Evolutionary conservation across 441 rosid species (phyloP).

Genomic region (Bruguiera hainesii): DNA sequence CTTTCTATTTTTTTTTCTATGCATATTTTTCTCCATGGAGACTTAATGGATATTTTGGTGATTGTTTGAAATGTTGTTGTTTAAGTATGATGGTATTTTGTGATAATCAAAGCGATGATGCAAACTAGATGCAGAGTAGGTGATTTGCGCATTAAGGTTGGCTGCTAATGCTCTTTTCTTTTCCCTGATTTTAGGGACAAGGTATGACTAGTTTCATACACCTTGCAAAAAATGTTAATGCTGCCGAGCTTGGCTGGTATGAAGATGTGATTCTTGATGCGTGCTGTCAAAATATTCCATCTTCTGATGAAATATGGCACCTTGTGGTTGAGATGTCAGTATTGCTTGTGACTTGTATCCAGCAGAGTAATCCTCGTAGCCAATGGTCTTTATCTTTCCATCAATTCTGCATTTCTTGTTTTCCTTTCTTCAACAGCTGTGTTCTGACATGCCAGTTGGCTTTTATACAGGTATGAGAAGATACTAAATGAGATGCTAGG

Average conservation of each 20-base stretch:
- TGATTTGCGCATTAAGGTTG: not conserved
- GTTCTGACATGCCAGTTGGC: not conserved
- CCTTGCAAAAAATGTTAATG: slow-evolving; percentile 59
- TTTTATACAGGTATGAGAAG: slow-evolving; percentile 59
- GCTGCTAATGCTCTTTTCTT: slow-evolving; percentile 1
- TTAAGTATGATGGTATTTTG: not conserved
- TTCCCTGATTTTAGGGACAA: slow-evolving; percentile 61
- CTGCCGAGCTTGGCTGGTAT: slow-evolving; percentile 51
- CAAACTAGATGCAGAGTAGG: not conserved
- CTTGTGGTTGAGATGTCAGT: slow-evolving; percentile 78
- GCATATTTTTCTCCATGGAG: not conserved
- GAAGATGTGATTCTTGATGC: slow-evolving; percentile 84
- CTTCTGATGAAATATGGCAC: slow-evolving; percentile 72
- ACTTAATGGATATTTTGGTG: too few species aligned
- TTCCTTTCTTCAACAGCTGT: too few species aligned
- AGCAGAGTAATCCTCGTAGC: slow-evolving; percentile 64
- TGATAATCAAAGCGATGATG: not conserved
- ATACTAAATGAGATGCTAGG: slow-evolving; percentile 79
- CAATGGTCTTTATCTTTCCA: slow-evolving; percentile 46
- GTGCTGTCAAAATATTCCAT: slow-evolving; percentile 81
- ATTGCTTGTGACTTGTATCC: slow-evolving; percentile 50
- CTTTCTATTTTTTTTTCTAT: not conserved
- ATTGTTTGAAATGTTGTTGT: not conserved
- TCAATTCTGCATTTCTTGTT: not conserved
- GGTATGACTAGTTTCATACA: slow-evolving; percentile 74